These are phyloP conservation scores for Linum tenue DNA, from an alignment of 345 rosid genomes.

Conservation along the genomic window DNA sequence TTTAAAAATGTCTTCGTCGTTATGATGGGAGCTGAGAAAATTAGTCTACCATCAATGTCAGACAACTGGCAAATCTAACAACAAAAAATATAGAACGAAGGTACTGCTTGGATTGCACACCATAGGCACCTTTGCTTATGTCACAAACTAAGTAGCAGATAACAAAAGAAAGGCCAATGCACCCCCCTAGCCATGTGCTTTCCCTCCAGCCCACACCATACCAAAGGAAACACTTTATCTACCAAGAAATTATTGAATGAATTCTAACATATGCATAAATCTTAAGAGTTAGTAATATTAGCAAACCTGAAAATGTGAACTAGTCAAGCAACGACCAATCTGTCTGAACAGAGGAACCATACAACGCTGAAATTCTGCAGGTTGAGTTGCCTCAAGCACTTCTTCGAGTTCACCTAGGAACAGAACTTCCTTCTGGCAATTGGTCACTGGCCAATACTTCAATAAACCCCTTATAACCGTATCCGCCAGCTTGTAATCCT, in stretches of 20 bases:
- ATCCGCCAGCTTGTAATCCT: constrained; percentile 9
- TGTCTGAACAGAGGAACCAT: constrained; percentile 10
- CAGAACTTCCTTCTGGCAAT: constrained; percentile 4
- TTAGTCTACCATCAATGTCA: background rate
- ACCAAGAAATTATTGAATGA: too few relatives aligned
- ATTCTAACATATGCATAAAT: background rate
- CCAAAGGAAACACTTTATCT: too few relatives aligned
- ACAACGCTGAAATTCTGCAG: constrained; percentile 7
- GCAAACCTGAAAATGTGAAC: constrained; percentile 7
- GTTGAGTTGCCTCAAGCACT: constrained; percentile 6
- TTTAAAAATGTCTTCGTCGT: background rate
- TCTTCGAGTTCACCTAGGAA: constrained; percentile 5
- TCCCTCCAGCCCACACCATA: too few relatives aligned
- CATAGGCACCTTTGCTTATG: too few relatives aligned
- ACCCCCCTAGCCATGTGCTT: too few relatives aligned
- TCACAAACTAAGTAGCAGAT: too few relatives aligned
- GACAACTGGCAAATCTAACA: background rate
- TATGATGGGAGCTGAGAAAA: background rate
- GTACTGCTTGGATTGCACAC: background rate
- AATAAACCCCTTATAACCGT: constrained; percentile 9
- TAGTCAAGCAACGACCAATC: constrained; percentile 5
- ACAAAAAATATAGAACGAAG: background rate
- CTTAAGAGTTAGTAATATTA: background rate
- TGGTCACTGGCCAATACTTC: constrained; percentile 7
- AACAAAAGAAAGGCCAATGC: too few relatives aligned